Evolutionary conservation across 2,329 filamentous ascomycete species (phyloP), one percentile per base, ranked within the genome.

Genomic region (Elsinoe batatas): DNA sequence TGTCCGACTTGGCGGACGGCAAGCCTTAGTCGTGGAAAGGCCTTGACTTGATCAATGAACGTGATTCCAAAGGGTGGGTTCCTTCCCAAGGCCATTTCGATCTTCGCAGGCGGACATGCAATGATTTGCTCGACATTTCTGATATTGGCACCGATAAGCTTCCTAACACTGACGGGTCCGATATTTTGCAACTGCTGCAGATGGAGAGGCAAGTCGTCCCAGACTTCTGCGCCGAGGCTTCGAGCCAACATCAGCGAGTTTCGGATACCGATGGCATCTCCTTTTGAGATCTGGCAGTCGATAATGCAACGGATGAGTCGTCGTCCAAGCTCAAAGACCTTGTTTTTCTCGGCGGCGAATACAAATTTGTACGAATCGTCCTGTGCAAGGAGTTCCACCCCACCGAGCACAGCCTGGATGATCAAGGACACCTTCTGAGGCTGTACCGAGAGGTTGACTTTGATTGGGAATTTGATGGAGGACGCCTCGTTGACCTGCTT

Each of bases 31-130:
- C 80, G 81, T 0, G 93, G 93, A 63, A 96, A 97, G 0, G 77
- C 75, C 1, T 78, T 79, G 8, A 93, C 69, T 17, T 76, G 74
- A 11, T 82, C 79, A 12, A 87, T 72, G 40, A 94, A 66, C 40
- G 84, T 84, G 43, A 80, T 77, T 0, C 91, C 93, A 65, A 87
- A 95, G 0, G 91, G 89, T 0, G 90, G 88, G 61, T 95, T 89
- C 54, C 85, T 84, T 60, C 83, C 85, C 46, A 95, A 68, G 20
- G 89, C 72, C 47, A 82, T 79, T 63, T 97, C 91, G 53, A 98
- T 88, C 22, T 82, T 79, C 54, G 83, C 79, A 22, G 84, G 75
- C 35, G 91, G 84, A 12, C 82, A 76, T 5, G 68, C 71, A 13
- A 84, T 80, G 11, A 98, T 73, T n/a, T 81, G 79, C 40, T 85